These are phyloP conservation scores for Hericium alpestre DNA, from an alignment of 768 basidiomycete species.

Conservation along the genomic window DNA sequence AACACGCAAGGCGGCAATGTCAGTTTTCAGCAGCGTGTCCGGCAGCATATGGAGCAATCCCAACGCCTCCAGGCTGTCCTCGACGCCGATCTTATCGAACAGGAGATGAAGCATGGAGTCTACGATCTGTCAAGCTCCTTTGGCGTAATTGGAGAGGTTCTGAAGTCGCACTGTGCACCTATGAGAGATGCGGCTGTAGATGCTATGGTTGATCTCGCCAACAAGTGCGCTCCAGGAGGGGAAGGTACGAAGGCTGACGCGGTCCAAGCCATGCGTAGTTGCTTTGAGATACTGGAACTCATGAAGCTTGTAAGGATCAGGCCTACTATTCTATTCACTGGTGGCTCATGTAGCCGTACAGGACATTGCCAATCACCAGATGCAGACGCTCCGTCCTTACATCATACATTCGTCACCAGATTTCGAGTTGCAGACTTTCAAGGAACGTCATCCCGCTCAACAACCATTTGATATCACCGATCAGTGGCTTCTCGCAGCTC, in stretches of 20 bases:
- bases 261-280: conserved; percentile 66
- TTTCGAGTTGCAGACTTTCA: conserved; percentile 73
- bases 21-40: conserved; percentile 9
- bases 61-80: conserved; percentile 26
- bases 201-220: conserved; percentile 67
- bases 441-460: conserved; percentile 33
- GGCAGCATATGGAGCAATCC: conserved; percentile 12
- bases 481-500: conserved; percentile 12
- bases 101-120: conserved; percentile 65
- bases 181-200: conserved; percentile 83
- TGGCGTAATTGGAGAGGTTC: conserved; percentile 62
- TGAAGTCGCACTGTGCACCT: conserved; percentile 88
- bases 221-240: conserved; percentile 43
- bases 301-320: conserved; percentile 70
- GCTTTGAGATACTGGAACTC: conserved; percentile 84
- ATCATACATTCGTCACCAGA: conserved; percentile 69
- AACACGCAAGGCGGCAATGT: conserved; percentile 11
- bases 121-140: conserved; percentile 78
- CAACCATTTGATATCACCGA: conserved; percentile 12
- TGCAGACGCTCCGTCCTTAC: conserved; percentile 86
- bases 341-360: conserved; percentile 20
- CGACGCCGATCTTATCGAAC: conserved; percentile 73
- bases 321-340: conserved; percentile 1
- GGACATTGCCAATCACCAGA: conserved; percentile 96
- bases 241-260: conserved; percentile 50